Conservation (phyloP, 768 basidiomycete species). For the Chalciporus chontae region DNA sequence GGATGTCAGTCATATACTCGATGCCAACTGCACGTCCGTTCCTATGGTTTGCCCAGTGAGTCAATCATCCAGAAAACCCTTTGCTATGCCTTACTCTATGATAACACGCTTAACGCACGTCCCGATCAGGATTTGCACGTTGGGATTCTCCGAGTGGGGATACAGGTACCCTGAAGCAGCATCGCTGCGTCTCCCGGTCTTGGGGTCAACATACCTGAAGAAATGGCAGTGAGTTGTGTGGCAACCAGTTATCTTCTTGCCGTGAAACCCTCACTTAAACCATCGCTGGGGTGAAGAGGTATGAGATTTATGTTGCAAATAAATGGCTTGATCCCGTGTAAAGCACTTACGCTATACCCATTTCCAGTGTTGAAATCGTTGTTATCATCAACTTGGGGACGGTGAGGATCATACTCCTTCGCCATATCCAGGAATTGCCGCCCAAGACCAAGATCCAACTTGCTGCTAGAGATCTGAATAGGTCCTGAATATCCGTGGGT, state of each 20-base stretch:
- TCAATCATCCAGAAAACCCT: neutral
- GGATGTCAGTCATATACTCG: constrained; percentile 32
- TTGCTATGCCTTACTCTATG: constrained; percentile 29
- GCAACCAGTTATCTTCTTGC: neutral
- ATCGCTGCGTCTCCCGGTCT: constrained; percentile 29
- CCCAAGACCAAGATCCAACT: constrained; percentile 15
- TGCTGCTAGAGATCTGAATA: constrained; percentile 21
- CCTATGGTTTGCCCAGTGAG: constrained; percentile 15
- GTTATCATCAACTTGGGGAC: constrained; percentile 41
- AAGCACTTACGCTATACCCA: constrained; percentile 24
- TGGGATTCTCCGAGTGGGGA: constrained; percentile 20
- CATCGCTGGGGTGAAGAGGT: constrained; percentile 6
- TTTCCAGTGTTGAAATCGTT: constrained; percentile 39
- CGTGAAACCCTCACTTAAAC: constrained; percentile 14
- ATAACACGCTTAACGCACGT: constrained; percentile 32
- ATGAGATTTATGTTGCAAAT: neutral
- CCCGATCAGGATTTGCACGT: constrained; percentile 27
- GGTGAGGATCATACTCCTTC: constrained; percentile 44
- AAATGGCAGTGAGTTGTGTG: too few relatives aligned
- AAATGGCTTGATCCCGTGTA: too few relatives aligned
- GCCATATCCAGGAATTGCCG: constrained; percentile 48
- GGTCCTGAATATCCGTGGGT: constrained; percentile 38
- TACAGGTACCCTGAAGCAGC: constrained; percentile 31
- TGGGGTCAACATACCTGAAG: constrained; percentile 47
- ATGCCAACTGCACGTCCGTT: constrained; percentile 37